Conservation (phyloP, 495 filamentous ascomycete genomes). For the Hypoxylon subgilvum region DNA sequence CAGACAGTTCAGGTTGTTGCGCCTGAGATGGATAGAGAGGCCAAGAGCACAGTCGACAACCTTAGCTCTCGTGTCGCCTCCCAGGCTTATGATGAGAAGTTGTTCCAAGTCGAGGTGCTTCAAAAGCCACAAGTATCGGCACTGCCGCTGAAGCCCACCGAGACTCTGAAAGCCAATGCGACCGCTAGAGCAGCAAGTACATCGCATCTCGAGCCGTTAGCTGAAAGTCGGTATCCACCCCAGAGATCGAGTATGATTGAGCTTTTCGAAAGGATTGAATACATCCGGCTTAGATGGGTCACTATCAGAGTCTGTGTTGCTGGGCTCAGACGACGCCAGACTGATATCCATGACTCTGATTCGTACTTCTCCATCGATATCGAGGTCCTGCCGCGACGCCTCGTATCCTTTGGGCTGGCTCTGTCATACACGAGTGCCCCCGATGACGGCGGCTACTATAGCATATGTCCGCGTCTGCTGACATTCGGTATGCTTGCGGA, state of each 20-base stretch:
- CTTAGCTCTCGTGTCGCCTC: not conserved
- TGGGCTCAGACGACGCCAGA: not conserved
- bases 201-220: not conserved
- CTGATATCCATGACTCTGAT: not conserved
- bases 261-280: not conserved
- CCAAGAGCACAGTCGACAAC: not conserved
- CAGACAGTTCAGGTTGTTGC: not conserved
- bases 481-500: not conserved
- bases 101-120: not conserved
- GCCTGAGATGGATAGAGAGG: not conserved
- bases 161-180: too few species aligned
- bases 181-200: too few species aligned
- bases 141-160: too few species aligned
- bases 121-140: too few species aligned
- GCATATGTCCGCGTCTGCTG: not conserved
- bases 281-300: not conserved
- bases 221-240: not conserved
- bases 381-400: not conserved
- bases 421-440: constrained; percentile 1
- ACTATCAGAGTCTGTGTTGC: not conserved
- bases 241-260: not conserved
- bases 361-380: constrained; percentile 2
- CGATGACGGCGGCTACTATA: not conserved
- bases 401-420: not conserved
- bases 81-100: not conserved